Evolutionary conservation across 192 early-diverging fungal genomes (phyloP), one percentile per base, ranked within the genome.

Genomic region (Phycomyces nitens): DNA sequence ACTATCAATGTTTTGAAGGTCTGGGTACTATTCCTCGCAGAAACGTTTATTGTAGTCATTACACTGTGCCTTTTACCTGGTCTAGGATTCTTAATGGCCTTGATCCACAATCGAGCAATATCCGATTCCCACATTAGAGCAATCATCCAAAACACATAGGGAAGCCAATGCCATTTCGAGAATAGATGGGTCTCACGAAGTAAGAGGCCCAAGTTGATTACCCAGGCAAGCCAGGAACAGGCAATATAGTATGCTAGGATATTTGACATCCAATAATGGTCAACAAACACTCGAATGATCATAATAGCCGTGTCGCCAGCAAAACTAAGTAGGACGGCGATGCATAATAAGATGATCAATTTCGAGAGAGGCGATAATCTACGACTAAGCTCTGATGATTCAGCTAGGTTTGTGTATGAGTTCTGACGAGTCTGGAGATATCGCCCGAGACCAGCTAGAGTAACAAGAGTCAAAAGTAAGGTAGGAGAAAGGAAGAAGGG

Each of bases 61-160:
- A n/a, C n/a, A n/a, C n/a, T n/a, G n/a, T n/a, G n/a, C 53, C 11
- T 56, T 44, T 54, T 67, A 74, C 75, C 68, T 52, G 58, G 47
- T 44, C 52, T 20, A 22, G 57, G 70, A n/a, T 69, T 43, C 16
- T 56, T 22, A 23, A 75, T 56, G 21, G 41, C 55, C 4, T 44
- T 50, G 7, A 61, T 12, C 82, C 82, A 84, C 43, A 69, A 56
- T 63, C 66, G 76, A 14, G 68, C 65, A 38, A 84, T 60, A 1
- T 82, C 49, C 3, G 75, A 63, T 41, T 86, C 84, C 1, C 74
- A 67, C 10, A 77, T 58, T 15, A 78, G 53, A 3, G 74, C 69
- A 7, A 79, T 43, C 44, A 55, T 66, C 75, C 77, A 86, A 49
- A 85, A 86, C 7, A 40, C 42, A 75, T 81, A 81, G 39, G 79